A percentile compares a stretch with the other conserved stretches of the same genome.
These are phyloP conservation scores for Pleurotus platypus DNA, from an alignment of 768 basidiomycete species.

Conservation along the genomic window DNA sequence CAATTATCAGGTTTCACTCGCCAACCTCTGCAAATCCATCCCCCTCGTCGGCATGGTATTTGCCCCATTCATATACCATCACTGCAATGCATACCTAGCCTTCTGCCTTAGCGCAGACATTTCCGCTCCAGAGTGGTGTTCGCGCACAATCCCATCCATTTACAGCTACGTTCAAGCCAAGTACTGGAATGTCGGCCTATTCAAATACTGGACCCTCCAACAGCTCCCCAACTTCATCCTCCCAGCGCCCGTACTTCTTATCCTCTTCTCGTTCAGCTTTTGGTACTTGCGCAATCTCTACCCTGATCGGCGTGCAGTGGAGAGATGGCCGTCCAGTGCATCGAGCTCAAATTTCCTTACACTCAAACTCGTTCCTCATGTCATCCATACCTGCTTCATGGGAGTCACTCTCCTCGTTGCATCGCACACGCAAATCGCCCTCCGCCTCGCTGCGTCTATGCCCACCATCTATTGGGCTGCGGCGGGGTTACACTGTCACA, in stretches of 20 bases:
- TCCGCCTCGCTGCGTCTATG: conserved; percentile 72
- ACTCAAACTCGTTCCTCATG: conserved; percentile 58
- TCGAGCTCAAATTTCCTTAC: conserved; percentile 25
- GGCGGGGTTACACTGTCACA: conserved; percentile 55
- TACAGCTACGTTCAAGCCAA: conserved; percentile 78
- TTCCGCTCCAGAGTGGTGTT: conserved; percentile 60
- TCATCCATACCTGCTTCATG: conserved; percentile 66
- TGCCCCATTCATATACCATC: conserved; percentile 69
- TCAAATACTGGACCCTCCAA: conserved; percentile 79
- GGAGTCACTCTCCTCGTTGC: conserved; percentile 66
- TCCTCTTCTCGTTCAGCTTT: conserved; percentile 40
- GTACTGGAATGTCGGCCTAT: conserved; percentile 87
- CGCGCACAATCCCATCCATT: conserved; percentile 53
- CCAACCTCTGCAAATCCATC: conserved; percentile 21
- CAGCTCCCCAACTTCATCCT: conserved; percentile 91
- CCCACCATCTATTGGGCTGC: conserved; percentile 87
- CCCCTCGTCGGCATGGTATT: conserved; percentile 45
- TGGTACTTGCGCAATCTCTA: conserved; percentile 23
- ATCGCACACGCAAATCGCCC: conserved; percentile 84
- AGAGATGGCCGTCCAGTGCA: not conserved
- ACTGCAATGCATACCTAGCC: conserved; percentile 56
- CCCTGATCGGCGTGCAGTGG: not conserved
- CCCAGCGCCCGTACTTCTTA: conserved; percentile 62
- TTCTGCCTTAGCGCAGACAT: conserved; percentile 52
- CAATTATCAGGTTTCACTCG: not conserved